These are phyloP conservation scores for Mucor circinelloides DNA, from an alignment of 371 early-diverging fungal genomes.

Conservation along the genomic window DNA sequence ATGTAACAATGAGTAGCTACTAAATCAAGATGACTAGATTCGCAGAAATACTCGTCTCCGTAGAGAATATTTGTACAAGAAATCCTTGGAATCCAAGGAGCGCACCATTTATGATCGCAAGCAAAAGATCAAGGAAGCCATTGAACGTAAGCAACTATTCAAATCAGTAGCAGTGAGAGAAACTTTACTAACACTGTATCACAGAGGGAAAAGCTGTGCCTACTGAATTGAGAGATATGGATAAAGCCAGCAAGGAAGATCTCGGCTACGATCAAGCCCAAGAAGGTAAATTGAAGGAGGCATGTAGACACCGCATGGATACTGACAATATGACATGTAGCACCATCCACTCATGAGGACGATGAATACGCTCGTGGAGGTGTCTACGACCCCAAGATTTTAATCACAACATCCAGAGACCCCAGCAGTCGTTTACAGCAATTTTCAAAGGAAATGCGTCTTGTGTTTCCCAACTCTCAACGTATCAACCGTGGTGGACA, in stretches of 20 bases:
- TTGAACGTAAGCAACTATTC: conserved; percentile 74
- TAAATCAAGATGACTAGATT: conserved; percentile 48
- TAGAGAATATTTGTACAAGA: conserved; percentile 94
- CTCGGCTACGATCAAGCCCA: conserved; percentile 90
- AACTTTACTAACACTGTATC: not conserved
- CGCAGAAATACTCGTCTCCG: conserved; percentile 84
- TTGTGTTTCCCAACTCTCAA: conserved; percentile 96
- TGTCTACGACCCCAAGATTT: conserved; percentile 91
- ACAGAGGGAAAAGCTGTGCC: conserved; percentile 88
- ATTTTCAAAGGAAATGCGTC: conserved; percentile 98
- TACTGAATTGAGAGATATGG: conserved; percentile 79
- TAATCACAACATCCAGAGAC: conserved; percentile 98
- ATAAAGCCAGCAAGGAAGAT: conserved; percentile 73
- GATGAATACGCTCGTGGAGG: conserved; percentile 97
- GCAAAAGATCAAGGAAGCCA: conserved; percentile 89
- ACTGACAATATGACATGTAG: conserved; percentile 33
- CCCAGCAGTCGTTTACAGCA: conserved; percentile 93
- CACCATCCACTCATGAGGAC: conserved; percentile 84
- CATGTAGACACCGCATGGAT: not conserved
- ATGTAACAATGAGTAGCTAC: not conserved
- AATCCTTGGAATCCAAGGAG: conserved; percentile 91
- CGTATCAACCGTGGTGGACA: conserved; percentile 98
- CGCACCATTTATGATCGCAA: conserved; percentile 89
- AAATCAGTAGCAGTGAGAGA: conserved; percentile 9
- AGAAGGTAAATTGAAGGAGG: conserved; percentile 51